Evolutionary conservation across 2,329 filamentous ascomycete genomes (phyloP), one percentile per base, ranked within the genome.

Genomic region (Chaetomium strumarium): DNA sequence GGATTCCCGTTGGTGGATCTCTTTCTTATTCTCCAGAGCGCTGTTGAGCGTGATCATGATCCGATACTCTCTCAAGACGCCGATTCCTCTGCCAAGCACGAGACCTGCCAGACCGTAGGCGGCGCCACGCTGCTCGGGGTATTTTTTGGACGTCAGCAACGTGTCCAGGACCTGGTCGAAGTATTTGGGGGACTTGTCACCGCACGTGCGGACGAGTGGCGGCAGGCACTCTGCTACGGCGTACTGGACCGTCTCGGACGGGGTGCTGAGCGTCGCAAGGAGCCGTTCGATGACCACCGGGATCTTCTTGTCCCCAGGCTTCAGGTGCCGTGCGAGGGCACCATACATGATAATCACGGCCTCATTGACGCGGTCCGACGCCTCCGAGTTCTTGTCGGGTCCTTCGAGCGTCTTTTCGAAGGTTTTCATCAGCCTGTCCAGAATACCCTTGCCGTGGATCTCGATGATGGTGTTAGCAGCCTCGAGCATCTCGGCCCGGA

Each of bases 291-390:
- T 85, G 42, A 99, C 93, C 52, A 86, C 84, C 1, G 91, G 90
- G 45, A 97, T 82, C 63, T 95, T 91, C 59, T 83, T 73, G 67
- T 99, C 93, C n/a, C 90, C 90, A 8, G 83, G 71, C 60, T 87
- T 82, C 54, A 99, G 73, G 74, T 99, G 93, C 47, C 88, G 84
- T 40, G 91, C 93, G 36, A 99, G 74, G 47, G 95, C 92, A 66
- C 93, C 93, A 63, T 99, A 99, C 67, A 99, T 86, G 62, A 99
- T 93, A 61, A 99, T 91, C 48, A 99, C 91, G 16, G 95, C 93
- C 71, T 99, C 93, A 62, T 96, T 96, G 58, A 97, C 87, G 55
- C 90, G 82, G 68, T 99, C 95, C 16, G 88, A 85, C 49, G 85
- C 82, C 60, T 91, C 83, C 0, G 85, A 90, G 52, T 84, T 86